Evolutionary conservation across 306 rosid species (phyloP), one percentile per base, ranked within the genome.

Genomic region (Trifolium fragiferum): DNA sequence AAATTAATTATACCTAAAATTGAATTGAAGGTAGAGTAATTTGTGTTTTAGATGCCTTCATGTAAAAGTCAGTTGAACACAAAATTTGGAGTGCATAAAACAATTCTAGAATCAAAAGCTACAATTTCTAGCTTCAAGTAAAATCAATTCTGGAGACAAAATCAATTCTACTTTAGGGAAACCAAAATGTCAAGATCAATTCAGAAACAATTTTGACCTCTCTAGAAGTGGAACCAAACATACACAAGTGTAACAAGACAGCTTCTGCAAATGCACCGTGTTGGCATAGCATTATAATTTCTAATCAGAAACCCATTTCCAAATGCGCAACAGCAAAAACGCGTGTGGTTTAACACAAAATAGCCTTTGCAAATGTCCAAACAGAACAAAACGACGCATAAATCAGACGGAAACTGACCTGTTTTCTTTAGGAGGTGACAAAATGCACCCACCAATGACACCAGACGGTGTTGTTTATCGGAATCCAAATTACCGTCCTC

Each of bases 361-460:
- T 30, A 61, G 14, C 20, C 40, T 12, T 30, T 51, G 19, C 30
- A 38, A 46, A 71, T 9, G 32, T 37, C 23, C 46, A 60, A 10
- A 64, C 67, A 65, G 53, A 54, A 14, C 12, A 46, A 10, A 43
- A 58, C 23, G 7, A 25, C 51, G 18, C 38, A 67, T 61, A 60
- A 63, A 73, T 35, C 5, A 20, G 11, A 79, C 5, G 32, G 23
- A 20, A 69, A 78, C 88, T 77, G 76, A 82, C 98, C 93, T 59
- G 76, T 78, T 80, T 85, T 87, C 81, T 89, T 89, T 14, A 93
- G 60, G 61, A 93, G 91, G 82, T 90, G 90, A 77, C 97, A 89
- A 72, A 83, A 87, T 14, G 95, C 91, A 15, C 84, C 85, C 18
- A 82, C 81, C 73, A 87, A 63, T 8, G 95, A 87, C 41, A 81